Percentiles rank a stretch among this genome's conserved stretches.
Evolutionary conservation across 805 yeast genomes (phyloP).

Genomic region (Myxozyma mucilagina): DNA sequence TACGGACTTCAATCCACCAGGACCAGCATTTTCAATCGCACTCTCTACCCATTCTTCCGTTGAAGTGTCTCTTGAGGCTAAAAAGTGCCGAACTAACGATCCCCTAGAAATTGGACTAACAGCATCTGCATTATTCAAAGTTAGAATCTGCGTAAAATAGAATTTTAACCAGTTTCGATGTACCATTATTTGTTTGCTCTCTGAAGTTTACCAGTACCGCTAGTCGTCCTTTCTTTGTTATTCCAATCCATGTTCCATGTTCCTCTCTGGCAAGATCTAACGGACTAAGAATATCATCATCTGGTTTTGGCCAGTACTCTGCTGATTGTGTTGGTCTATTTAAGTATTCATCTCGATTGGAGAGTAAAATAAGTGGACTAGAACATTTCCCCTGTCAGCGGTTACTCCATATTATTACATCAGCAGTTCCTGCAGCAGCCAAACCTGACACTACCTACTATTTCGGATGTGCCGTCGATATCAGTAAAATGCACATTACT

Average conservation of each 20-base stretch:
- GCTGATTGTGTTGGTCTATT: constrained; percentile 70
- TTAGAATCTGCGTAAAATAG: not conserved
- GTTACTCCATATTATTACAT: not conserved
- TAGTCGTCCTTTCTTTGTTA: constrained; percentile 56
- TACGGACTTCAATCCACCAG: constrained; percentile 42
- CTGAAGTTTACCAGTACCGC: constrained; percentile 77
- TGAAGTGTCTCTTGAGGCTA: constrained; percentile 39
- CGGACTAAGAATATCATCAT: constrained; percentile 47
- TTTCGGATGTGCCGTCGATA: constrained; percentile 67
- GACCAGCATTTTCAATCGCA: constrained; percentile 34
- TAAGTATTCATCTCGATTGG: constrained; percentile 87
- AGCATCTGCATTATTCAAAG: not conserved
- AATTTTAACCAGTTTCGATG: not conserved
- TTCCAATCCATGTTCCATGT: constrained; percentile 92
- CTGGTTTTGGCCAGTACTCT: constrained; percentile 39
- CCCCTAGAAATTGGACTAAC: constrained; percentile 53
- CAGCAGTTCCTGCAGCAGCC: not conserved
- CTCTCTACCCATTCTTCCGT: constrained; percentile 51
- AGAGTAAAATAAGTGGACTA: constrained; percentile 66
- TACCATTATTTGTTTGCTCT: constrained; percentile 45
- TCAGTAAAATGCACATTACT: constrained; percentile 75
- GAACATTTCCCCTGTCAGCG: not conserved
- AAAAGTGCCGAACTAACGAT: constrained; percentile 49
- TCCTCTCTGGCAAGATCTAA: constrained; percentile 68
- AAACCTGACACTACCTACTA: constrained; percentile 44